A percentile compares a stretch with the other conserved stretches of the same genome.
phyloP scores from a whole-genome alignment of 176 grass and related monocot species.

The bread wheat (Triticum aestivum) region DNA sequence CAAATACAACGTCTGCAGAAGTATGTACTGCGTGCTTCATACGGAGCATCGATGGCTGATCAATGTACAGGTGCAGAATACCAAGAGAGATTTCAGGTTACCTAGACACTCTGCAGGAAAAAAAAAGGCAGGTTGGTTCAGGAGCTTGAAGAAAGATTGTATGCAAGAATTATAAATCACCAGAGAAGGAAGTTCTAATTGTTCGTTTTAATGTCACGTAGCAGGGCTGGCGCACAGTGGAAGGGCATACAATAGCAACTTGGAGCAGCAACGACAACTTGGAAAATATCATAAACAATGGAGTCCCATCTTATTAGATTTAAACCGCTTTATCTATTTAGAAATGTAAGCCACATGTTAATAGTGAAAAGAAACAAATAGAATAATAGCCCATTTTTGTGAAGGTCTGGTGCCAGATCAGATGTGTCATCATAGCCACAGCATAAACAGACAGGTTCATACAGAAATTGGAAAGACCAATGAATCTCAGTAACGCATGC shows the following conservation, averaged over 20 bases:
- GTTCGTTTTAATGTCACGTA: neutral
- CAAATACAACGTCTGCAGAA: neutral
- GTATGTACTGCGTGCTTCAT: neutral
- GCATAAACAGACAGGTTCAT: neutral
- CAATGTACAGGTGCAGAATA: neutral
- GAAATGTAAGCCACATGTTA: neutral
- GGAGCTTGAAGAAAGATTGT: neutral
- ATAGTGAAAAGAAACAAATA: neutral
- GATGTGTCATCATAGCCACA: neutral
- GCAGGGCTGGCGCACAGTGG: neutral
- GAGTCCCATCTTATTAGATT: neutral
- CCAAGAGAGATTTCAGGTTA: neutral
- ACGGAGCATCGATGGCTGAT: neutral
- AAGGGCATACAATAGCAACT: neutral
- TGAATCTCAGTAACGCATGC: neutral
- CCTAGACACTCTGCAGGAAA: conserved; percentile 19
- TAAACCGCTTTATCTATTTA: neutral
- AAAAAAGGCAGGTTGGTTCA: neutral
- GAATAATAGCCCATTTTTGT: neutral
- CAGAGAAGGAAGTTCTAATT: neutral
- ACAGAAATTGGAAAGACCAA: neutral
- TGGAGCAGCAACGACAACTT: neutral
- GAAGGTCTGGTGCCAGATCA: neutral
- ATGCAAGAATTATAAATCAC: neutral
- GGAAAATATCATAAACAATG: neutral